Percentiles rank a stretch among this genome's conserved stretches.
These are phyloP conservation scores for Rugonectria rugulosa DNA, from an alignment of 2,329 filamentous ascomycete species.

Conservation along the genomic window DNA sequence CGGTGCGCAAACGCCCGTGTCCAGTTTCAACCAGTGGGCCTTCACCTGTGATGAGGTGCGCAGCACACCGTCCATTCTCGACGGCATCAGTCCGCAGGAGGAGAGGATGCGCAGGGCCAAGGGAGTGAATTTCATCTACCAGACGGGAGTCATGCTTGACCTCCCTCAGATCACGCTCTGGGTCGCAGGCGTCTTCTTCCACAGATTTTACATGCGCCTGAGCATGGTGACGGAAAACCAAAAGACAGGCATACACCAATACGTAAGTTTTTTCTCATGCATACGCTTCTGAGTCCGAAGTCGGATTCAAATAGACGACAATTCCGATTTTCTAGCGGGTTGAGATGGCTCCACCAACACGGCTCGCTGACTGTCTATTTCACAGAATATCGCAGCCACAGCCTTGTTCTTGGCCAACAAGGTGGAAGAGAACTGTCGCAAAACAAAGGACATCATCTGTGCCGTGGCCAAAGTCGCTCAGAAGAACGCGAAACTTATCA, in stretches of 20 bases:
- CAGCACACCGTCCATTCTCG: slow-evolving; percentile 83
- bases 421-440: slow-evolving; percentile 94
- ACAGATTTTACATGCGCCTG: slow-evolving; percentile 92
- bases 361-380: slow-evolving; percentile 22
- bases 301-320: not conserved
- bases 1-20: slow-evolving; percentile 46
- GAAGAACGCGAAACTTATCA: slow-evolving; percentile 87
- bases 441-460: slow-evolving; percentile 93
- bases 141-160: slow-evolving; percentile 91
- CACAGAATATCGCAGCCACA: slow-evolving; percentile 83
- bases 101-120: slow-evolving; percentile 86
- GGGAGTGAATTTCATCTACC: slow-evolving; percentile 95
- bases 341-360: not conserved
- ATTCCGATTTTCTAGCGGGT: not conserved
- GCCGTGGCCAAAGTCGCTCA: slow-evolving; percentile 94
- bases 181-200: slow-evolving; percentile 93
- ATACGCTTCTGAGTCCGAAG: not conserved
- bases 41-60: slow-evolving; percentile 85
- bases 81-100: slow-evolving; percentile 78
- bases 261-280: slow-evolving; percentile 64
- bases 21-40: slow-evolving; percentile 76
- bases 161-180: slow-evolving; percentile 91
- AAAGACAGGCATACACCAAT: slow-evolving; percentile 84
- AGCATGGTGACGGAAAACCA: slow-evolving; percentile 73
- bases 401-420: slow-evolving; percentile 95